Conservation (phyloP, 116 monocot species). For the Posidonia oceanica region DNA sequence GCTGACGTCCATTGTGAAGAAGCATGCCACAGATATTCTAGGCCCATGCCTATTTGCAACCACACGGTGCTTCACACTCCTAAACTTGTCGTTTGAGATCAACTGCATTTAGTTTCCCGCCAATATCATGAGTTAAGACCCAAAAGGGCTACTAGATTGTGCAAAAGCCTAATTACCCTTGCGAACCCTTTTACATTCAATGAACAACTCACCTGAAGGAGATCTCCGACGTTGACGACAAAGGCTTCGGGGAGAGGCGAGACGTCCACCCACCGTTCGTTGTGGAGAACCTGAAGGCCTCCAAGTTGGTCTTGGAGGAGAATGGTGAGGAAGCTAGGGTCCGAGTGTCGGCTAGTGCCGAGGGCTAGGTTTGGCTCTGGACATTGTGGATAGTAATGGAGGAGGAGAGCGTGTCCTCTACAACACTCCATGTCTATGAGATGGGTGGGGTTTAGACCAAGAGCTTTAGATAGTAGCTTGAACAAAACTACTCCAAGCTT, state of each 20-base stretch:
- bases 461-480: constrained; percentile 15
- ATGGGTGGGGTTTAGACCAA: constrained; percentile 11
- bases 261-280: constrained; percentile 22
- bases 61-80: constrained; percentile 23
- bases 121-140: too few relatives aligned
- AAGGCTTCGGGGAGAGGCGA: constrained; percentile 9
- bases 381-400: constrained; percentile 32
- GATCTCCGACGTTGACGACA: constrained; percentile 19
- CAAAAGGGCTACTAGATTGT: too few relatives aligned
- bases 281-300: constrained; percentile 24
- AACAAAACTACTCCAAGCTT: constrained; percentile 5
- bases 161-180: too few relatives aligned
- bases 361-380: constrained; percentile 22
- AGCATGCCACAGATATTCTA: constrained; percentile 18
- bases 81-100: constrained; percentile 21
- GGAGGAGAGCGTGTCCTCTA: constrained; percentile 2
- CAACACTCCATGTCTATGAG: constrained; percentile 12
- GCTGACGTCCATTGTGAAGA: constrained; percentile 1
- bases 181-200: too few relatives aligned
- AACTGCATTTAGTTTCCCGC: too few relatives aligned
- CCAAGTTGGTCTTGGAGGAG: constrained; percentile 33
- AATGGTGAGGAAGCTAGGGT: constrained; percentile 20
- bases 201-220: constrained; percentile 21
- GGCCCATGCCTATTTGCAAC: constrained; percentile 2
- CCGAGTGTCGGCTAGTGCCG: constrained; percentile 21